Evolutionary conservation across 805 yeast species (phyloP), one percentile per base, ranked within the genome.

Genomic region (Starmerella vitae): DNA sequence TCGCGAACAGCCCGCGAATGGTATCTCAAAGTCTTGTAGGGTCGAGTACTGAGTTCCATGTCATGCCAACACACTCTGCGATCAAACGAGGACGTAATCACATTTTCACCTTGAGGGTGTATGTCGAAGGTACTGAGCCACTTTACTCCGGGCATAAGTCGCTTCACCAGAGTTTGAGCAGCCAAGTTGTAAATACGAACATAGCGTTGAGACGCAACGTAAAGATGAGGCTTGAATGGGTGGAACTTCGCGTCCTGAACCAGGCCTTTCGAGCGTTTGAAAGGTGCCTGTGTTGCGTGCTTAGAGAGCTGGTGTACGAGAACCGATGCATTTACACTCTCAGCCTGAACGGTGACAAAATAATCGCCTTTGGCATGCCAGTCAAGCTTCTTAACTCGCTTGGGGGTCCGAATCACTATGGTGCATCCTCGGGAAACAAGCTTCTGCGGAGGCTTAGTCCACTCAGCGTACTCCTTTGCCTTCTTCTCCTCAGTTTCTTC

Each of bases 331-430:
- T 84, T 76, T 39, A 81, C 83, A 37, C 84, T 79, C 37, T 83
- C 91, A 37, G 97, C 96, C n/a, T 94, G 76, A n/a, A 84, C 93
- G 3, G 93, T 77, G 47, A 88, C 94, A 52, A 91, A 82, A 58
- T 91, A 91, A 64, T 91, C 98, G 53, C 98, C 98, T 56, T 81
- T 80, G 59, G 95, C 71, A 61, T 91, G 98, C 98, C 98, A 91
- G 49, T 94, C 72, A 18, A 91, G 50, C 55, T 76, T 78, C 61
- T 83, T 85, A 45, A 88, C 73, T 0, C 81, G 70, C 53, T 68
- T 70, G 14, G 64, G 59, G 46, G 79, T 67, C 38, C 79, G 72
- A 35, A 91, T 70, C 15, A 81, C 74, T 2, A 82, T 77, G 14
- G 79, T 71, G 28, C 85, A 75, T 39, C 93, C 93, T 37, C 71